Percentiles rank a stretch among this genome's conserved stretches.
Conservation (phyloP, 2,329 filamentous ascomycete species). For the Sclerotinia nivalis region DNA sequence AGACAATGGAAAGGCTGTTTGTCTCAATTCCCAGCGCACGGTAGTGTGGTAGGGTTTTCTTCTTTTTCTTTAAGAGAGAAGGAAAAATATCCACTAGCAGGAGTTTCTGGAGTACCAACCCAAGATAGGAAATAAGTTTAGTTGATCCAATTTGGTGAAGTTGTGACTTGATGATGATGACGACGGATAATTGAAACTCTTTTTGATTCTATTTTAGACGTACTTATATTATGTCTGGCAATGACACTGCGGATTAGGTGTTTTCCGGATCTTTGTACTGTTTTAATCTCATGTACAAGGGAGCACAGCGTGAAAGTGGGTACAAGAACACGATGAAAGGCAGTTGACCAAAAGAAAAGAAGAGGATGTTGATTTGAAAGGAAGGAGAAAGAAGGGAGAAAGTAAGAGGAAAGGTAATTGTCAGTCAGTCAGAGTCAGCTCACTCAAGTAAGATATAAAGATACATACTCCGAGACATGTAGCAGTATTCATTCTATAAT, state of each 20-base stretch:
- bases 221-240: neutral
- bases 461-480: neutral
- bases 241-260: conserved; percentile 3
- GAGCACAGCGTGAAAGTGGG: conserved; percentile 12
- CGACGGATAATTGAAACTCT: neutral
- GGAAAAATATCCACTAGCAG: neutral
- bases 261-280: conserved; percentile 10
- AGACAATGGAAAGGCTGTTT: conserved; percentile 1
- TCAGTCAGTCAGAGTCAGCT: conserved; percentile 5
- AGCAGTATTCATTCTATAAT: neutral
- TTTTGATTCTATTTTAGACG: conserved; percentile 10
- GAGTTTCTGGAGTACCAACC: conserved; percentile 11
- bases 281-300: conserved; percentile 12
- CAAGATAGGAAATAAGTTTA: conserved; percentile 3
- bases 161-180: conserved; percentile 1
- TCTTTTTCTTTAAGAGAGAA: neutral
- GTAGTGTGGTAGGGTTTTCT: conserved; percentile 10
- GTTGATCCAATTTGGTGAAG: conserved; percentile 11
- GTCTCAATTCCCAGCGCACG: conserved; percentile 19
- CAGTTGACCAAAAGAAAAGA: neutral
- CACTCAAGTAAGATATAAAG: conserved; percentile 7
- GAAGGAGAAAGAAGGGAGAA: neutral
- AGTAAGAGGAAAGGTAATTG: neutral
- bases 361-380: neutral
- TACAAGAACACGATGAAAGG: conserved; percentile 7